Evolutionary conservation across 208 protist species (phyloP).

Genomic region (Giardia duodenalis): DNA sequence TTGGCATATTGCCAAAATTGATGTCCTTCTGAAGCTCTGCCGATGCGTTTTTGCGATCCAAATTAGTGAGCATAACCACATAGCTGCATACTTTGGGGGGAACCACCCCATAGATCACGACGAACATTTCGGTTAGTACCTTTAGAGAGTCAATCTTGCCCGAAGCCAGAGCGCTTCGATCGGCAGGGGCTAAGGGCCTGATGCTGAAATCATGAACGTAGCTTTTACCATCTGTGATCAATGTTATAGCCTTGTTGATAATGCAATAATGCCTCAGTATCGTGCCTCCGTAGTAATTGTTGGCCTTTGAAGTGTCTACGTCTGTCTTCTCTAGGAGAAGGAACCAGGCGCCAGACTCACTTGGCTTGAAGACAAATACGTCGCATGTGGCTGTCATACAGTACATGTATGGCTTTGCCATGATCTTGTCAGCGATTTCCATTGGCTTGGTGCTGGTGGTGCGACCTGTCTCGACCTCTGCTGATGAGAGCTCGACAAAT

Average conservation of each 20-base stretch:
- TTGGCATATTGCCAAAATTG: not conserved
- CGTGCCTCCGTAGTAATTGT: not conserved
- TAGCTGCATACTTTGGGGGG: not conserved
- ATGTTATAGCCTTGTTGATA: not conserved
- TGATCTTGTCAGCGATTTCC: no score
- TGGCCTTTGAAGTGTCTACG: not conserved
- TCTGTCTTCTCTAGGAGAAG: not conserved
- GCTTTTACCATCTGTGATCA: not conserved
- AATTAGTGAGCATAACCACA: not conserved
- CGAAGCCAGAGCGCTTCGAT: not conserved
- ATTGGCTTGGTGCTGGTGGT: no score
- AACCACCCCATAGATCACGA: not conserved
- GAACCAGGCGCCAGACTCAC: not conserved
- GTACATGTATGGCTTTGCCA: not conserved
- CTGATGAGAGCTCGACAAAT: not conserved
- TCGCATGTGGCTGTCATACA: not conserved
- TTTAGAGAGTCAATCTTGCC: not conserved
- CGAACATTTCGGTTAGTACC: not conserved
- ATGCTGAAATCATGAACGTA: not conserved
- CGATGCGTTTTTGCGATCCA: not conserved
- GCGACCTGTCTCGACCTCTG: not conserved
- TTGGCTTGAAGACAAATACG: not conserved
- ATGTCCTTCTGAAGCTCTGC: not conserved
- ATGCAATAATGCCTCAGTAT: not conserved
- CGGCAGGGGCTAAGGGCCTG: no score